phyloP scores from a whole-genome alignment of 208 protist species.

The Trypanosomatidae sp. region DNA sequence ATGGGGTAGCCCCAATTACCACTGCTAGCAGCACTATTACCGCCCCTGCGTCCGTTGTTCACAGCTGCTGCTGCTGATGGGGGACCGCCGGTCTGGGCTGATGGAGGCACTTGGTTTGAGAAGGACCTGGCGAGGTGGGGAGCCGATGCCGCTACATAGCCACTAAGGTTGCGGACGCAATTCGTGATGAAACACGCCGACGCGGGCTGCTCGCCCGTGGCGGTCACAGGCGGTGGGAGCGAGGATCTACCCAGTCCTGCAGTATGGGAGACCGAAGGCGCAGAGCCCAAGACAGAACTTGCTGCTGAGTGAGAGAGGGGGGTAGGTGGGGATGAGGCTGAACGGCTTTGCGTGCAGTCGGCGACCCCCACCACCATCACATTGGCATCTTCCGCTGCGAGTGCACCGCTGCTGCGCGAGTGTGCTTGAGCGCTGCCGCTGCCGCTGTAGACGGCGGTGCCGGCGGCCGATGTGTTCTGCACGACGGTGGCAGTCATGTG shows the following conservation, averaged over 20 bases:
- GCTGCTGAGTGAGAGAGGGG: not conserved
- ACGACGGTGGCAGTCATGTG: not conserved
- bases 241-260: not conserved
- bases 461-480: not conserved
- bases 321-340: not conserved
- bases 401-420: slow-evolving; percentile 1
- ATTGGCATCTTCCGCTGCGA: not conserved
- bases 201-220: not conserved
- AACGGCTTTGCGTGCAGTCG: slow-evolving; percentile 1
- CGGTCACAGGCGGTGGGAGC: not conserved
- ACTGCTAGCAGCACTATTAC: not conserved
- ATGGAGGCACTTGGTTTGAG: not conserved
- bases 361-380: not conserved
- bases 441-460: not conserved
- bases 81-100: not conserved
- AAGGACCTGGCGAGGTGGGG: not conserved
- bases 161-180: slow-evolving; percentile 11
- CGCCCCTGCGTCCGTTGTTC: not conserved
- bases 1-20: not conserved
- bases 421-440: not conserved
- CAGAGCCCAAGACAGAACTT: not conserved
- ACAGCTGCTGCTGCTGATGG: not conserved
- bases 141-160: slow-evolving; percentile 10
- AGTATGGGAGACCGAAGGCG: not conserved
- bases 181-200: slow-evolving; percentile 8